phyloP scores from a whole-genome alignment of 352 stramenopile genomes.

The Plasmopara muralis region DNA sequence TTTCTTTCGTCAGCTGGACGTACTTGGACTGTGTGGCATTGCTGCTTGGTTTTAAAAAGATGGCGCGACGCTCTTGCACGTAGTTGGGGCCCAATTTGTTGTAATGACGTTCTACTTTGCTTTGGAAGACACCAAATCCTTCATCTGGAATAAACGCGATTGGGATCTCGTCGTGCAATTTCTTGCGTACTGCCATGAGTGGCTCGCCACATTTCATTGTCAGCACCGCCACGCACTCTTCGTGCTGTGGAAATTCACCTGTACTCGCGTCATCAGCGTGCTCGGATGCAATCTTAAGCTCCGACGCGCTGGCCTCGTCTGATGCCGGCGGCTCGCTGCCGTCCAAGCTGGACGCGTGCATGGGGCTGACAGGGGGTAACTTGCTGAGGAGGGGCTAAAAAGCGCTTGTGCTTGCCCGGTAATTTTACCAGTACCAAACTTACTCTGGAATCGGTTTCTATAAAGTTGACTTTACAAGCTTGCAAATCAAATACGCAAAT shows the following conservation, averaged over 20 bases:
- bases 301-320: slow-evolving; percentile 18
- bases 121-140: slow-evolving; percentile 71
- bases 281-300: slow-evolving; percentile 33
- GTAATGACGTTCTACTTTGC: slow-evolving; percentile 69
- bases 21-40: slow-evolving; percentile 81
- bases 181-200: slow-evolving; percentile 72
- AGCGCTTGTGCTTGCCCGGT: slow-evolving; percentile 12
- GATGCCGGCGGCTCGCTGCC: slow-evolving; percentile 14
- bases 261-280: slow-evolving; percentile 15
- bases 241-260: slow-evolving; percentile 49
- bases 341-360: slow-evolving; percentile 20
- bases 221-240: slow-evolving; percentile 59
- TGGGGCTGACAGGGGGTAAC: slow-evolving; percentile 5
- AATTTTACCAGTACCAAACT: too few relatives aligned
- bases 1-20: slow-evolving; percentile 60
- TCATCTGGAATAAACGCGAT: slow-evolving; percentile 65
- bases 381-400: too few relatives aligned
- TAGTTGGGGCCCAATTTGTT: slow-evolving; percentile 52
- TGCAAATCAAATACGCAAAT: too few relatives aligned
- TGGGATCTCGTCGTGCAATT: slow-evolving; percentile 66
- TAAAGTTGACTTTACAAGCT: too few relatives aligned
- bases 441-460: too few relatives aligned
- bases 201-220: slow-evolving; percentile 74
- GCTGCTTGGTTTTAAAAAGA: slow-evolving; percentile 69
- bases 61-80: slow-evolving; percentile 53